Evolutionary conservation across 306 rosid genomes (phyloP).

Genomic region (Ziziphus jujuba): DNA sequence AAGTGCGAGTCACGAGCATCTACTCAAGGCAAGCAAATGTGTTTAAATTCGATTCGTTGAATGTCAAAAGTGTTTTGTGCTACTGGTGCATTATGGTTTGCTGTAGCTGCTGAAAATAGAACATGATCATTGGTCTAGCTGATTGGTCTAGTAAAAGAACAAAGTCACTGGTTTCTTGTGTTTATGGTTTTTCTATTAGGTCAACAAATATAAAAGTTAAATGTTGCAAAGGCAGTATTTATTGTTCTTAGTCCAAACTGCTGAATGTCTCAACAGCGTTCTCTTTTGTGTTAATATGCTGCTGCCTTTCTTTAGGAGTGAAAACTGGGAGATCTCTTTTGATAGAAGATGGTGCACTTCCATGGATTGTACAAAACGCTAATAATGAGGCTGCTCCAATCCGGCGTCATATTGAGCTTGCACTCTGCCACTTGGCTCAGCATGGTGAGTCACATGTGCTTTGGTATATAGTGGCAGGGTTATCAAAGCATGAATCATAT

Average conservation of each 20-base stretch:
- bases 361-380: slow-evolving; percentile 97
- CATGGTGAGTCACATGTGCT: slow-evolving; percentile 56
- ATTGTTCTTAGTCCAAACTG: no score
- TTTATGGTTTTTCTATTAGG: no score
- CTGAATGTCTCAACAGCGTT: not conserved
- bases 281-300: not conserved
- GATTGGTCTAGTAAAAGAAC: no score
- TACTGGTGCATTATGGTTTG: no score
- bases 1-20: slow-evolving; percentile 97
- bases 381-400: slow-evolving; percentile 89
- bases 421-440: slow-evolving; percentile 95
- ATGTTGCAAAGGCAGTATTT: no score
- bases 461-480: not conserved
- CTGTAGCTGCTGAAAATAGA: no score
- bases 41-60: not conserved
- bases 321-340: slow-evolving; percentile 73
- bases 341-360: slow-evolving; percentile 94
- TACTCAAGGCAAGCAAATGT: slow-evolving; percentile 61
- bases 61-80: not conserved
- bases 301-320: slow-evolving; percentile 42
- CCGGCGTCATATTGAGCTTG: slow-evolving; percentile 98
- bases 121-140: no score
- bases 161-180: no score
- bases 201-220: no score
- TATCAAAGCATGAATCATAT: not conserved